Evolutionary conservation across 768 basidiomycete genomes (phyloP).

Genomic region (Tulasnella sp.): DNA sequence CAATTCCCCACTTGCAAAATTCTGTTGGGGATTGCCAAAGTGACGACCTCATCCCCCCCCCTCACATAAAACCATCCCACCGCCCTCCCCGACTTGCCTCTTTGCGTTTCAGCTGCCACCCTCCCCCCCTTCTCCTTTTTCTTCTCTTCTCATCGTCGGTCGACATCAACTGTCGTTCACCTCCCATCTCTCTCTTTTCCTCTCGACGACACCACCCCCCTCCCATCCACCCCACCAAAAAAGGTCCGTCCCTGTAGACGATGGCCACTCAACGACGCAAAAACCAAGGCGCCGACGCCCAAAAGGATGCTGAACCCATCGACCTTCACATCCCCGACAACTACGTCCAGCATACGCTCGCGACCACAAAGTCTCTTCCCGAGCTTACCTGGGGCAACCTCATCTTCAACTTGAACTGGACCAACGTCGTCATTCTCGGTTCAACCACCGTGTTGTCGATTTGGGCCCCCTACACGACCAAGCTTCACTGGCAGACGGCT

Average conservation of each 20-base stretch:
- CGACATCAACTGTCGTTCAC: constrained; percentile 2
- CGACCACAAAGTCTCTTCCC: constrained; percentile 66
- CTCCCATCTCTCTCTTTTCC: neutral
- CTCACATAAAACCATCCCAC: constrained; percentile 9
- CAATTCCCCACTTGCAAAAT: constrained; percentile 13
- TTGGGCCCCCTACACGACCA: constrained; percentile 69
- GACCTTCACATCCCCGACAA: constrained; percentile 67
- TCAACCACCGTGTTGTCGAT: constrained; percentile 74
- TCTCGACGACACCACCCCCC: neutral
- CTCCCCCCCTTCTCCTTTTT: neutral
- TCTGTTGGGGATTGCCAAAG: constrained; percentile 18
- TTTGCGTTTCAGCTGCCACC: constrained; percentile 14
- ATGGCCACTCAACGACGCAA: constrained; percentile 25
- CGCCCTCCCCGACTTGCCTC: neutral
- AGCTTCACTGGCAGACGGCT: constrained; percentile 67
- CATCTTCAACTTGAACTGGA: constrained; percentile 70
- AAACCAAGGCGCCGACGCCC: neutral
- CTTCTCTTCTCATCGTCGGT: neutral
- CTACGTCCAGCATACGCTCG: constrained; percentile 77
- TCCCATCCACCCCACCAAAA: neutral
- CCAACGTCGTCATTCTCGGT: constrained; percentile 72
- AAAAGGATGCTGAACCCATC: constrained; percentile 39
- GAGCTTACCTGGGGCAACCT: constrained; percentile 66
- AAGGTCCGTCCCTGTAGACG: neutral
- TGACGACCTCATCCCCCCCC: neutral